Evolutionary conservation across 2,329 filamentous ascomycete genomes (phyloP).

Genomic region (Grosmannia penicillata): DNA sequence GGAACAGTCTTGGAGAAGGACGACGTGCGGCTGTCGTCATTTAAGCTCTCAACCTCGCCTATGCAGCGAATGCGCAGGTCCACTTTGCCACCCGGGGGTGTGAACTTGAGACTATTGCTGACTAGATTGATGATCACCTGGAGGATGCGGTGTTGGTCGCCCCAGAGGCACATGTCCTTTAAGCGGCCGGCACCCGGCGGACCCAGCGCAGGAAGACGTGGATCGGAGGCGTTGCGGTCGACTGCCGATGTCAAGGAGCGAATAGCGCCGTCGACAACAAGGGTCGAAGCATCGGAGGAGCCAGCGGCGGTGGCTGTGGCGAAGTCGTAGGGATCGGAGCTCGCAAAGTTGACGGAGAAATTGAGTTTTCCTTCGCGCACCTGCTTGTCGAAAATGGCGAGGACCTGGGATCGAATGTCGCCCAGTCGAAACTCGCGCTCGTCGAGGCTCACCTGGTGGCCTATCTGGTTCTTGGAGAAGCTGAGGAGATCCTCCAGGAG

Average conservation of each 20-base stretch:
- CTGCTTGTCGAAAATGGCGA: conserved; percentile 83
- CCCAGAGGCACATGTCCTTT: conserved; percentile 79
- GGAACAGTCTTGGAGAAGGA: conserved; percentile 34
- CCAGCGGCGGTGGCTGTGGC: not conserved
- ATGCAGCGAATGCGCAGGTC: conserved; percentile 62
- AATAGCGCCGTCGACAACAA: too few species aligned
- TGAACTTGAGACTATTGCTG: conserved; percentile 87
- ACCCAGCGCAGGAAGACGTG: conserved; percentile 40
- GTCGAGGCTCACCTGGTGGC: conserved; percentile 66
- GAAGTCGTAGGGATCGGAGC: conserved; percentile 20
- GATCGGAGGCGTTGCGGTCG: conserved; percentile 12
- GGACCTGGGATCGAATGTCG: conserved; percentile 70
- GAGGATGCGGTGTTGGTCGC: conserved; percentile 81
- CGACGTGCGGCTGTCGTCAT: conserved; percentile 33
- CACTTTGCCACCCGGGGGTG: conserved; percentile 60
- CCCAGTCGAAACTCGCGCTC: conserved; percentile 72
- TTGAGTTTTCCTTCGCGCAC: conserved; percentile 65
- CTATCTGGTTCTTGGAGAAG: conserved; percentile 91
- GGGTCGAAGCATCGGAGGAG: not conserved
- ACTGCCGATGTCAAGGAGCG: not conserved
- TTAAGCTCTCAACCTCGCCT: conserved; percentile 34
- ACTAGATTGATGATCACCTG: conserved; percentile 92
- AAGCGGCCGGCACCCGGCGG: conserved; percentile 53
- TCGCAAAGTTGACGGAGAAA: conserved; percentile 58
- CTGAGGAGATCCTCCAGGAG: conserved; percentile 79